phyloP scores from a whole-genome alignment of 768 basidiomycete species.

The Coprinellus aureogranulatus region DNA sequence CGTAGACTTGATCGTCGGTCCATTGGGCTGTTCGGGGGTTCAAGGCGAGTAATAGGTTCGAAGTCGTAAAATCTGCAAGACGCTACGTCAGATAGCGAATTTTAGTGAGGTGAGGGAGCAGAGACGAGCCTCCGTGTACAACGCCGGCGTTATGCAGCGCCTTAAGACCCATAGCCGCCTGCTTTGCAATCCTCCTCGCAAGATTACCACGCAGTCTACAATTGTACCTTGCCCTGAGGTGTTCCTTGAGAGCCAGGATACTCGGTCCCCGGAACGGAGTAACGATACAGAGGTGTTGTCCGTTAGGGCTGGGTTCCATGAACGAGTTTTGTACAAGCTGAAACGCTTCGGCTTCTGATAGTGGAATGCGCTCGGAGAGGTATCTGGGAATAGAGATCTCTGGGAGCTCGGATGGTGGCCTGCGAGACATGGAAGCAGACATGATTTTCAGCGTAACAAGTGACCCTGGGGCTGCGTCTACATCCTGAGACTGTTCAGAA shows the following conservation, averaged over 20 bases:
- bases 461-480: constrained; percentile 5
- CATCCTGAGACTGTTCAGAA: too few species aligned
- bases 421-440: constrained; percentile 30
- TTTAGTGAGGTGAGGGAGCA: not conserved
- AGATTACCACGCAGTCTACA: constrained; percentile 32
- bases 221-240: constrained; percentile 25
- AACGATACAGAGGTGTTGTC: constrained; percentile 48
- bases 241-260: constrained; percentile 29
- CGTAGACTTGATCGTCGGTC: constrained; percentile 34
- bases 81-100: constrained; percentile 2
- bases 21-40: constrained; percentile 21
- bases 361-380: constrained; percentile 25
- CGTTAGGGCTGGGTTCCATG: constrained; percentile 46
- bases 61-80: constrained; percentile 40
- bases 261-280: constrained; percentile 45
- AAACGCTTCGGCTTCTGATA: constrained; percentile 9
- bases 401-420: constrained; percentile 17
- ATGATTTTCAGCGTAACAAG: constrained; percentile 29
- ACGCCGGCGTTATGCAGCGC: constrained; percentile 31
- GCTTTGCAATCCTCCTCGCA: constrained; percentile 34
- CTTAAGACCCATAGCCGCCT: constrained; percentile 22
- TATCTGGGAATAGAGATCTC: constrained; percentile 33
- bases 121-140: constrained; percentile 35
- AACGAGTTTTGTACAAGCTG: constrained; percentile 43
- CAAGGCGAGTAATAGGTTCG: constrained; percentile 35